Conservation (phyloP, 2,329 filamentous ascomycete genomes). For the Calonectria multiphialidica region DNA sequence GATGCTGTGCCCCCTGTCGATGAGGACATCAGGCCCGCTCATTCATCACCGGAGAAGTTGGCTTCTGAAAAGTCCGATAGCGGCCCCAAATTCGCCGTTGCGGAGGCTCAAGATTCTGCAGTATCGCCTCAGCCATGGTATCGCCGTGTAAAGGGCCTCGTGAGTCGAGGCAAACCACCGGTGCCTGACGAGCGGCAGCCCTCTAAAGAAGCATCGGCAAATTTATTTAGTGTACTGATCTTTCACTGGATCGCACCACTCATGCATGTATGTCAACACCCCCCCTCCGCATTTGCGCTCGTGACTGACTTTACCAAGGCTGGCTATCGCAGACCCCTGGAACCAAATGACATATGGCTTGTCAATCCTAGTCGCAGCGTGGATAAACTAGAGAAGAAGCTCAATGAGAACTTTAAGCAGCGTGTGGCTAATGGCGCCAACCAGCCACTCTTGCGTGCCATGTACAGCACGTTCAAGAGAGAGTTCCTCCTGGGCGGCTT, state of each 20-base stretch:
- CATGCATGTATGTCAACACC: neutral
- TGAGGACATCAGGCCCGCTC: neutral
- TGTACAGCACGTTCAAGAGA: neutral
- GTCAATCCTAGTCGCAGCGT: slow-evolving; percentile 7
- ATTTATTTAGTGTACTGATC: neutral
- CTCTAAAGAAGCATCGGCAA: neutral
- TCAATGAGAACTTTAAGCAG: neutral
- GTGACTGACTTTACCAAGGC: slow-evolving; percentile 7
- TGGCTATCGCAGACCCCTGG: slow-evolving; percentile 9
- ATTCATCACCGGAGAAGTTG: neutral
- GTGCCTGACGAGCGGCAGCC: slow-evolving; percentile 1
- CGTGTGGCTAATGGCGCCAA: neutral
- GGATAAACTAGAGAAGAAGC: neutral
- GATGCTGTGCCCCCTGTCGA: slow-evolving; percentile 1
- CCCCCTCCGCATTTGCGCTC: neutral
- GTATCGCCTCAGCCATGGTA: neutral
- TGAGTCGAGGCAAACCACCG: neutral
- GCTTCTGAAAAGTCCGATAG: neutral
- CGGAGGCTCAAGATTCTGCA: neutral
- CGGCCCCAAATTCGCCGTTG: neutral
- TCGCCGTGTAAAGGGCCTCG: neutral
- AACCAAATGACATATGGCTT: slow-evolving; percentile 10
- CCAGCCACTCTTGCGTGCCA: slow-evolving; percentile 1
- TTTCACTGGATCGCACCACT: slow-evolving; percentile 18
- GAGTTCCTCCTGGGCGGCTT: slow-evolving; percentile 9